Conservation (phyloP, 2,329 filamentous ascomycete species). For the Aspergillus fijiensis region DNA sequence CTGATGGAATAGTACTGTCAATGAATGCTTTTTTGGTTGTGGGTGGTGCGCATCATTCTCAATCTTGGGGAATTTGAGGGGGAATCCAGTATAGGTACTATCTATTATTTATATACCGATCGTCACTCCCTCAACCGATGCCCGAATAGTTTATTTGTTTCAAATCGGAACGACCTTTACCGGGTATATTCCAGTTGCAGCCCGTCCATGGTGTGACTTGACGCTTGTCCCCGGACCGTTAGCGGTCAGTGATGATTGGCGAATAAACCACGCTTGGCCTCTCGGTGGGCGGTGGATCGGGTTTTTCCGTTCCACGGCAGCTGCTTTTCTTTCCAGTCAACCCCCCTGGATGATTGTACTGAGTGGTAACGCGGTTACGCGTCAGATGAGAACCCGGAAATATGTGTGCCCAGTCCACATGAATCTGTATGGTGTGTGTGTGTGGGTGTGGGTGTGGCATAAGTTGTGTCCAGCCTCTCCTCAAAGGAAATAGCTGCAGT, state of each 20-base stretch:
- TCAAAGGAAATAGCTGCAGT: neutral
- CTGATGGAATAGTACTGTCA: neutral
- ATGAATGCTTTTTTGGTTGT: neutral
- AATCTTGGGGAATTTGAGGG: neutral
- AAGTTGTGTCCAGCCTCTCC: neutral
- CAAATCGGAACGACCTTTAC: neutral
- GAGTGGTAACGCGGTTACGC: neutral
- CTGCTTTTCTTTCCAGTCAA: neutral
- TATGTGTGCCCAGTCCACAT: neutral
- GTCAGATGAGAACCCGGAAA: neutral
- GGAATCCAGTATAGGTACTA: too few species aligned
- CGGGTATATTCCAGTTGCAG: neutral
- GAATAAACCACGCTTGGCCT: neutral
- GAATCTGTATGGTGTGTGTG: neutral
- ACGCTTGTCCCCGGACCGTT: conserved; percentile 44
- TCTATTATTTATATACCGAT: neutral
- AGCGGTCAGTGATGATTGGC: conserved; percentile 3
- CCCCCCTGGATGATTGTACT: neutral
- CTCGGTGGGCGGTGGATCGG: neutral
- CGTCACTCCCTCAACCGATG: neutral
- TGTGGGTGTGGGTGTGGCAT: too few species aligned
- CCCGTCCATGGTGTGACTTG: conserved; percentile 41
- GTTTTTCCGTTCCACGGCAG: conserved; percentile 6
- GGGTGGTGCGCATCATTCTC: neutral
- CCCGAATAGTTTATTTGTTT: neutral